Percentiles rank a stretch among this genome's conserved stretches.
Evolutionary conservation across 1,284 basidiomycete species (phyloP).

Genomic region (Tausonia pullulans): DNA sequence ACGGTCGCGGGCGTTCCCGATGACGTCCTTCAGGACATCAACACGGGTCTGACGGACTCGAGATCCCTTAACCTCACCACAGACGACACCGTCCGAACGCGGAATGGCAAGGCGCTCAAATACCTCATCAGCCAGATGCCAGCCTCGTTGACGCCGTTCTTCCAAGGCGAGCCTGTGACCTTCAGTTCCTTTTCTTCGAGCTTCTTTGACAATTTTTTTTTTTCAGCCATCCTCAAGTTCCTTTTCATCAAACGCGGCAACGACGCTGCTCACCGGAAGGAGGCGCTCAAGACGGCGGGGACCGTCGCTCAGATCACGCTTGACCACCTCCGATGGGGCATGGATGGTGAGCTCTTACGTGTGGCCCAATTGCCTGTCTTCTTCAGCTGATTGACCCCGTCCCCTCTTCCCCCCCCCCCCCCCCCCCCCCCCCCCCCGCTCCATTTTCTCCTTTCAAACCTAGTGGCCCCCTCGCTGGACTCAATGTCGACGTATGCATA

Average conservation of each 20-base stretch:
- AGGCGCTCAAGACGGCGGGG: constrained; percentile 57
- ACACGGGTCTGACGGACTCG: background rate
- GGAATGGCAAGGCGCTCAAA: constrained; percentile 66
- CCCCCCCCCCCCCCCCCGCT: too few relatives aligned
- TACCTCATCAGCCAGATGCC: constrained; percentile 73
- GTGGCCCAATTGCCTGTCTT: background rate
- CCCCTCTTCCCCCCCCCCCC: too few relatives aligned
- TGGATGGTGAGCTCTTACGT: constrained; percentile 40
- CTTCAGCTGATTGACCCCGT: background rate
- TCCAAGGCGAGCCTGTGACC: constrained; percentile 54
- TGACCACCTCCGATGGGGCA: constrained; percentile 53
- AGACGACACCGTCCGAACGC: constrained; percentile 9
- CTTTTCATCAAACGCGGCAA: constrained; percentile 63
- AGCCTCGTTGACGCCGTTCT: constrained; percentile 66
- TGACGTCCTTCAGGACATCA: constrained; percentile 14
- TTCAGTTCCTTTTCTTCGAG: background rate
- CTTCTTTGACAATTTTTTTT: background rate
- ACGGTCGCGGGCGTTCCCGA: constrained; percentile 17
- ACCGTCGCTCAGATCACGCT: constrained; percentile 62
- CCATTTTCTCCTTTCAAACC: background rate
- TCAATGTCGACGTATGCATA: constrained; percentile 49
- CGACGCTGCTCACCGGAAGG: constrained; percentile 65
- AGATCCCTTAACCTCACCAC: background rate
- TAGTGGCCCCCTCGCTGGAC: constrained; percentile 26
- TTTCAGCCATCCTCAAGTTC: constrained; percentile 68